These are phyloP conservation scores for Microbotryomycetes sp. DNA, from an alignment of 1,284 basidiomycete species.

Conservation along the genomic window DNA sequence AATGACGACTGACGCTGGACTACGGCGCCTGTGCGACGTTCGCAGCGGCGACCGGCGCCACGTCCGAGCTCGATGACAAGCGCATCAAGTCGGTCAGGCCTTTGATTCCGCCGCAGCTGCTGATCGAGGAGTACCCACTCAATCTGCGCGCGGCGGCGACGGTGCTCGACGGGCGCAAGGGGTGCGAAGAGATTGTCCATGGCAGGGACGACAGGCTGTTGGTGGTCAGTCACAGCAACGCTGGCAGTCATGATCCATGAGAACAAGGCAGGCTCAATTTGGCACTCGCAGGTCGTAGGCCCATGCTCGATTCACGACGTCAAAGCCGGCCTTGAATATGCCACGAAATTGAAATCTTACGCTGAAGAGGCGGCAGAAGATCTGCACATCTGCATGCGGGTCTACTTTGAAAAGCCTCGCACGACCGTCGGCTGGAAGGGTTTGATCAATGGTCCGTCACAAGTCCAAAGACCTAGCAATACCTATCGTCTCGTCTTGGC, in stretches of 20 bases:
- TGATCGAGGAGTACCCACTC: slow-evolving; percentile 79
- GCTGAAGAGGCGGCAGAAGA: slow-evolving; percentile 74
- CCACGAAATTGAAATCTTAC: slow-evolving; percentile 68
- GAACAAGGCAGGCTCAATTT: neutral
- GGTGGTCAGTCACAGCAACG: slow-evolving; percentile 71
- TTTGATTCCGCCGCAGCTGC: slow-evolving; percentile 66
- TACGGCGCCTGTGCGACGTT: too few species aligned
- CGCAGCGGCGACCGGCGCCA: neutral
- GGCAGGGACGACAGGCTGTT: slow-evolving; percentile 82
- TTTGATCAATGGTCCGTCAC: slow-evolving; percentile 67
- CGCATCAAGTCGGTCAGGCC: slow-evolving; percentile 78
- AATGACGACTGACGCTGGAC: too few species aligned
- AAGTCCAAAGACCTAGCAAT: too few species aligned
- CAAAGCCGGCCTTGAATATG: slow-evolving; percentile 72
- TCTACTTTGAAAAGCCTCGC: slow-evolving; percentile 93
- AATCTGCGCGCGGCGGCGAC: slow-evolving; percentile 58
- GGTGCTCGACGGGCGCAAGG: slow-evolving; percentile 72
- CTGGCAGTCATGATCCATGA: neutral
- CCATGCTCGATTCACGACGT: slow-evolving; percentile 90
- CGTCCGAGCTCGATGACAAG: slow-evolving; percentile 59
- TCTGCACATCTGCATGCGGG: slow-evolving; percentile 88
- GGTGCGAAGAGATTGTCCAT: slow-evolving; percentile 67
- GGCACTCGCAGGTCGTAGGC: slow-evolving; percentile 44
- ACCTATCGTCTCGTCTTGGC: neutral
- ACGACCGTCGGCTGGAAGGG: slow-evolving; percentile 99